Evolutionary conservation across 2,329 filamentous ascomycete genomes (phyloP), one percentile per base, ranked within the genome.

Genomic region (Pseudonectria foliicola): DNA sequence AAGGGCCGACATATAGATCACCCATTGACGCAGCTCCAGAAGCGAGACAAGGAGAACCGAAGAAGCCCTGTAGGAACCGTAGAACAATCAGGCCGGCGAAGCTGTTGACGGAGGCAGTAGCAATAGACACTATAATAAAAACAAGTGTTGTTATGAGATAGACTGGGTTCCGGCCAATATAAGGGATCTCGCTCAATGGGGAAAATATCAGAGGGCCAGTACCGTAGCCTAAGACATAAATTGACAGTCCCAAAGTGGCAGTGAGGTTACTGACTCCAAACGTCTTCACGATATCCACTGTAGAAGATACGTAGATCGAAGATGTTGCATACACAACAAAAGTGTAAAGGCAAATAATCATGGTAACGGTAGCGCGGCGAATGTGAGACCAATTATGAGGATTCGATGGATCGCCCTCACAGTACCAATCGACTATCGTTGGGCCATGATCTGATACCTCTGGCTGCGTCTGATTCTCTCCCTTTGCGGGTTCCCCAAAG

Each of bases 81-180:
- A 70, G 55, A 1, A 72, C 69, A 13, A 77, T 56, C 6, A 80
- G 58, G 2, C 69, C 67, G 2, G 65, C 57, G 29, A 77, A 72
- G 52, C 73, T 73, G 23, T 68, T 55, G 1, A 71, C 70, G 0
- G 78, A 51, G 0, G 71, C 70, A 0, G 70, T 67, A 0, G 73
- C 70, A 0, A 80, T 58, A 10, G 64, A 65, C 1, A 80, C 55
- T 8, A 77, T 60, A 16, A 77, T 66, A 44, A 79, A 80, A 16
- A 77, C 59, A n/a, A 62, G 61, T 37, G 79, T 69, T 1, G 74
- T 72, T 37, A 71, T 49, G 21, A 79, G 67, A 45, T 79, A 80
- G 1, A 72, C 66, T 2, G 67, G 65, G 36, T 75, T 80, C 2
- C 77, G 64, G 3, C 77, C 75, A 35, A 80, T 64, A 24, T 62